These are phyloP conservation scores for Paramecium pentaurelia DNA, from an alignment of 73 alveolate genomes.

Conservation along the genomic window DNA sequence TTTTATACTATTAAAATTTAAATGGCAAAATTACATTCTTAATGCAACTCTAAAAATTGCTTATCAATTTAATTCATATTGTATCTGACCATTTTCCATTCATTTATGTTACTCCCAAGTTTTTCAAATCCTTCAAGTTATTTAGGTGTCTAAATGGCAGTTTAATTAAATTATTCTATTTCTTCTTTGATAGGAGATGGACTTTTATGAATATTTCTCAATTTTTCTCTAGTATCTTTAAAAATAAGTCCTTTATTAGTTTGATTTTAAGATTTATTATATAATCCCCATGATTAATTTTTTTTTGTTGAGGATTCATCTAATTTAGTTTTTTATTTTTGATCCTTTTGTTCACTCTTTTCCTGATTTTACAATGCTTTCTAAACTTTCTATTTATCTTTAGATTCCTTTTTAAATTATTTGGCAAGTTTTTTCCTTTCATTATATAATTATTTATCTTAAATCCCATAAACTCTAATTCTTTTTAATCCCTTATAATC, in stretches of 20 bases:
- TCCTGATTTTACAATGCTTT: neutral
- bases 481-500: neutral
- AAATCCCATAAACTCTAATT: neutral
- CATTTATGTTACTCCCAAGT: neutral
- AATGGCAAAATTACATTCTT: neutral
- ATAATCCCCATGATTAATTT: neutral
- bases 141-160: neutral
- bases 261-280: neutral
- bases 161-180: neutral
- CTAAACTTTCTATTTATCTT: neutral
- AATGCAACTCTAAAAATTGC: neutral
- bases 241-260: neutral
- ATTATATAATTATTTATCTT: neutral
- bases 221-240: neutral
- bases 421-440: neutral
- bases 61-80: neutral
- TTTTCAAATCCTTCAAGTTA: neutral
- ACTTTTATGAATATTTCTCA: neutral
- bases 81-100: neutral
- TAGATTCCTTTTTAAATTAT: neutral
- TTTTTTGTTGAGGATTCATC: neutral
- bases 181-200: neutral
- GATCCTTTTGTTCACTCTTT: neutral
- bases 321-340: neutral
- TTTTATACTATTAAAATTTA: neutral